Evolutionary conservation across 140 eudicot genomes (phyloP), one percentile per base, ranked within the genome.

Genomic region (Senecio squalidus): DNA sequence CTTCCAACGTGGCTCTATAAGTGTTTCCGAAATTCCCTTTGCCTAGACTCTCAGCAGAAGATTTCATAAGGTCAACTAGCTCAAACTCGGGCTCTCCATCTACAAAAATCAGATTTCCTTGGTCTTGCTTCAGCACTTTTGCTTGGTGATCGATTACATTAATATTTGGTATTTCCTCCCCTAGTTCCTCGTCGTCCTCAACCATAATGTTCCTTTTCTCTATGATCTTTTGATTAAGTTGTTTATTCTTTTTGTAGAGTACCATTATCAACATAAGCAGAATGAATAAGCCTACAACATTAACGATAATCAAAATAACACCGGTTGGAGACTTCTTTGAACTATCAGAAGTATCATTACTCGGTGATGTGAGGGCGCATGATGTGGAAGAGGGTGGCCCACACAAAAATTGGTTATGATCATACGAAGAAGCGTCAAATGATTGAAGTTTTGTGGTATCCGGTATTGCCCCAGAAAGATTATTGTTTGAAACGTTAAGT

Each of bases 41-140:
- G 8, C 88, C 95, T 39, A 88, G 57, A 13, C 83, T 84, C 76
- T 88, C 95, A 3, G 96, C 96, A 0, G 96, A 84, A 30, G 96
- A 85, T 49, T 71, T 88, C 66, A 88, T 66, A 44, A 88, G 77
- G 57, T 84, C 94, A 13, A 77, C 74, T 0, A 87, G 72, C 61
- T 87, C 96, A 30, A 87, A 87, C 29, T 65, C 72, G 0, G 72
- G 40, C n/a, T 46, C 86, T 1, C 67, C 80, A 21, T 74, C 78
- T 44, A 74, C 60, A 39, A 86, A 86, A 52, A 60, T 47, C 6
- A 86, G 84, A 43, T 74, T 60, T 45, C 72, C 83, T 23, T 52
- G 63, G 4, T 78, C 76, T 29, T 66, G 54, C 21, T 34, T 71
- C 9, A 29, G 60, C 40, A 9, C 62, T 5, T 44, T 56, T 70